Conservation (phyloP, 2,329 filamentous ascomycete genomes). For the Xylaria sp. region DNA sequence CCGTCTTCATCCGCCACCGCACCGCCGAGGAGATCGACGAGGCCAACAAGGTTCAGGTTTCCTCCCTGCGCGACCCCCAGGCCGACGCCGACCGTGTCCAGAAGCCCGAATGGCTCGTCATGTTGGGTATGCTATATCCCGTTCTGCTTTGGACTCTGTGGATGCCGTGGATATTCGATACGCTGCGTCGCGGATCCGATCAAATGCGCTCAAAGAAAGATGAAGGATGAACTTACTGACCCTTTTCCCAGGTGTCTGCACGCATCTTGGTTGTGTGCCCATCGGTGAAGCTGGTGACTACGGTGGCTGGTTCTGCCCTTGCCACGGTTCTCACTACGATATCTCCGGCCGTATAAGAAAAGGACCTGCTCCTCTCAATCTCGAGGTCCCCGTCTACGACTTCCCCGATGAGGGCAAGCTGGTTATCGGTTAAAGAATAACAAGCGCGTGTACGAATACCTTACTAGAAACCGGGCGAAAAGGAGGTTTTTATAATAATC, state of each 20-base stretch:
- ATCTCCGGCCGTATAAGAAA: conserved; percentile 98
- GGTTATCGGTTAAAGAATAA: conserved; percentile 72
- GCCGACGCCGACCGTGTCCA: conserved; percentile 87
- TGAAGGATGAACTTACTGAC: conserved; percentile 16
- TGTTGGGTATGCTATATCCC: conserved; percentile 66
- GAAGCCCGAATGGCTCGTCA: conserved; percentile 98
- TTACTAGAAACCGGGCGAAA: conserved; percentile 25
- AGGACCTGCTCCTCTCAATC: conserved; percentile 94
- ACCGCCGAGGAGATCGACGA: conserved; percentile 89
- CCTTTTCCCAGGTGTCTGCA: conserved; percentile 74
- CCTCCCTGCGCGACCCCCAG: conserved; percentile 85
- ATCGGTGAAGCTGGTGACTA: conserved; percentile 98
- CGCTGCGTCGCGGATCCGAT: background rate
- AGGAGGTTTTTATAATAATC: background rate
- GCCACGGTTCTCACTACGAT: conserved; percentile 99
- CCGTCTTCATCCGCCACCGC: conserved; percentile 98
- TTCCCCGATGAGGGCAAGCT: conserved; percentile 87
- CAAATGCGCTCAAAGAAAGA: background rate
- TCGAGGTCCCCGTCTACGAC: conserved; percentile 88
- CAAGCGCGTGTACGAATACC: conserved; percentile 24
- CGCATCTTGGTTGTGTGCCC: conserved; percentile 96
- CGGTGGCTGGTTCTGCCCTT: conserved; percentile 99
- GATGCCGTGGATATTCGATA: background rate
- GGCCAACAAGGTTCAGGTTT: conserved; percentile 81
- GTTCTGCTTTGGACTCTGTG: background rate